phyloP scores from a whole-genome alignment of 2,329 filamentous ascomycete species.

The Neofusicoccum laricinum region DNA sequence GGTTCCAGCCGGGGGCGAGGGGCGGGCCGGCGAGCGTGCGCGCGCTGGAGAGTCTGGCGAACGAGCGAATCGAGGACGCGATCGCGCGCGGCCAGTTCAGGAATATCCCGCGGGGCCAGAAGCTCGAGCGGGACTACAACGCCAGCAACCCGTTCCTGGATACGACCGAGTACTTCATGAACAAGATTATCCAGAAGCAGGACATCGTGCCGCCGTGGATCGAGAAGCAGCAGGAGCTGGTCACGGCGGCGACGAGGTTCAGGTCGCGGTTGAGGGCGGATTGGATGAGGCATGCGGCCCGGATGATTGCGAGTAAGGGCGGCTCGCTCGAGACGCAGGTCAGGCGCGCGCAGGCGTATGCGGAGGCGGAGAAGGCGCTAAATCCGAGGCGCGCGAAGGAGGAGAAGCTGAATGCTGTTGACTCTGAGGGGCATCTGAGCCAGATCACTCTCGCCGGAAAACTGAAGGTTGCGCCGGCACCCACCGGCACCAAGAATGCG shows the following conservation, averaged over 20 bases:
- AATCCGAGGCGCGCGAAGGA: slow-evolving; percentile 50
- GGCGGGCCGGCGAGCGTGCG: slow-evolving; percentile 72
- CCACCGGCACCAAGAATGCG: neutral
- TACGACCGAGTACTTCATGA: slow-evolving; percentile 97
- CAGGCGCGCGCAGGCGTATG: slow-evolving; percentile 67
- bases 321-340: slow-evolving; percentile 74
- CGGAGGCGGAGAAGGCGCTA: slow-evolving; percentile 65
- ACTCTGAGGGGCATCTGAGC: slow-evolving; percentile 45
- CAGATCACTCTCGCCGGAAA: slow-evolving; percentile 48
- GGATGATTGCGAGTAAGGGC: slow-evolving; percentile 73
- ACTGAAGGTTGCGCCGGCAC: slow-evolving; percentile 30
- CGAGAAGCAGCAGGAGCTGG: slow-evolving; percentile 92
- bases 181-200: slow-evolving; percentile 96
- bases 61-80: slow-evolving; percentile 89
- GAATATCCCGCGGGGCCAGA: slow-evolving; percentile 76
- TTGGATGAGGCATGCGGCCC: slow-evolving; percentile 79
- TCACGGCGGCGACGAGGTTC: slow-evolving; percentile 67
- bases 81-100: slow-evolving; percentile 88
- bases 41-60: slow-evolving; percentile 79
- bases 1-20: slow-evolving; percentile 71
- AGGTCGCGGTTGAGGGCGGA: slow-evolving; percentile 71
- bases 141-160: slow-evolving; percentile 88
- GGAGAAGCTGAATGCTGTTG: slow-evolving; percentile 45
- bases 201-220: slow-evolving; percentile 98
- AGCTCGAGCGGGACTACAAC: slow-evolving; percentile 75